Base-by-base conservation (phyloP, 257 asterid species). In the Dorcoceras hygrometricum region DNA sequence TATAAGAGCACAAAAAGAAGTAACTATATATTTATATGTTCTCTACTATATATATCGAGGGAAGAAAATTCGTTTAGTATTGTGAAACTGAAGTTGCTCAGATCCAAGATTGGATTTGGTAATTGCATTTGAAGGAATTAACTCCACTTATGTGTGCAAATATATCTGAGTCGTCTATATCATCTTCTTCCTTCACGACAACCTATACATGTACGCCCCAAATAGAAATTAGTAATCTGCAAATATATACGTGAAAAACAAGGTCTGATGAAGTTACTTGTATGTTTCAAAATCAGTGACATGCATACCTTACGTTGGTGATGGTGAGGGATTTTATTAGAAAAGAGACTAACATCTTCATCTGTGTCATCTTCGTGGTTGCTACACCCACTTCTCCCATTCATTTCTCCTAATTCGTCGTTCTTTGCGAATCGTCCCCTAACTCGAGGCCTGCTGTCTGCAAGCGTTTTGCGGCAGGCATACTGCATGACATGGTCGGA, bases 371-470 rank as follows among this genome's bases (percentile, higher is more conserved):
- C 92, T 74, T 91, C 94, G 56, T 81, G 80, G 76, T 78, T 81
- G 81, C 75, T 70, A 18, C 73, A 58, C 6, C 75, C 57, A 57
- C 76, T 69, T 75, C 90, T 82, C 5, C 78, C 73, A 18, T 43
- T 43, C 53, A 74, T 57, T 54, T 83, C 87, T 55, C 85, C 83
- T 28, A 79, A 67, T 68, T 86, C 96, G 27, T 90, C 95, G 29
- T 88, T 88, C 81, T 89, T 90, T 0, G 97, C 93, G 50, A 90
- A 90, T 77, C 97, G 80, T 62, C 97, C 97, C 78, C 96, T 78
- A 10, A 90, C 97, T 7, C 97, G 80, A 8, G 97, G 97, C 77
- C 97, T 77, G 67, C 96, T 88, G 70, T 90, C 97, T 53, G 97
- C 97, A 10, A 90, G 83, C 36, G 96, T 90, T 80, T 90, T 90